Base-by-base conservation (phyloP, 768 basidiomycete species). In the Mycena metata region DNA sequence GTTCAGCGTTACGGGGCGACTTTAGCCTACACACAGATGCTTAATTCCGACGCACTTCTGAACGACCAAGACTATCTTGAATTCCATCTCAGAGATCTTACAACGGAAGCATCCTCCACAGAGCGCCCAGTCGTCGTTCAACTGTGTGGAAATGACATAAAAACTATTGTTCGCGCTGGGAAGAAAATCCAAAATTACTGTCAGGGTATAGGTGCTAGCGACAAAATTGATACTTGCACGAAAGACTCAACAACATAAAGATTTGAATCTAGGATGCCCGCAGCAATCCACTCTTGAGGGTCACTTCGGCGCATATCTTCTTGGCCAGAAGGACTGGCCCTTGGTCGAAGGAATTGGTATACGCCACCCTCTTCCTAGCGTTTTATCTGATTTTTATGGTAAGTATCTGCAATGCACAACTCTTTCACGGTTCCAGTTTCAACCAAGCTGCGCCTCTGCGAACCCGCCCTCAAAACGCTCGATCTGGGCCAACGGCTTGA, bases 251-350 rank as follows among this genome's bases (percentile, higher is more conserved):
- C 69, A 47, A 73, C 76, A 39, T 30, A 35, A 69, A 95, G 93
- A 94, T 80, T 75, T 94, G 59, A 95, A 95, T 76, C 84, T 94
- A 13, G 93, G 93, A 17, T 95, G 93, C 76, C 93, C 93, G 24
- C 92, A 92, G 72, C 87, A 90, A 59, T 82, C 85, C 26, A 92
- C 93, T 15, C 82, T 83, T 42, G 85, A 90, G 45, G 88, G 83
- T 12, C 92, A 90, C 72, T 91, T 85, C 73, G 93, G 93, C 3
- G 91, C 89, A 19, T 95, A 94, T 74, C 82, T 95, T n/a, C 83
- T 94, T 16, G 85, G 84, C 23, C 88, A 89, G 73, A 88, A 86
- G 71, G 91, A 94, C 67, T 92, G 93, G 92, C 87, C 88, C 3
- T 73, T 90, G 12, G 87, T 93, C 0, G 83, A 89, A 72, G 75